Conservation (phyloP, 2,329 filamentous ascomycete species). For the Saccharata proteae region DNA sequence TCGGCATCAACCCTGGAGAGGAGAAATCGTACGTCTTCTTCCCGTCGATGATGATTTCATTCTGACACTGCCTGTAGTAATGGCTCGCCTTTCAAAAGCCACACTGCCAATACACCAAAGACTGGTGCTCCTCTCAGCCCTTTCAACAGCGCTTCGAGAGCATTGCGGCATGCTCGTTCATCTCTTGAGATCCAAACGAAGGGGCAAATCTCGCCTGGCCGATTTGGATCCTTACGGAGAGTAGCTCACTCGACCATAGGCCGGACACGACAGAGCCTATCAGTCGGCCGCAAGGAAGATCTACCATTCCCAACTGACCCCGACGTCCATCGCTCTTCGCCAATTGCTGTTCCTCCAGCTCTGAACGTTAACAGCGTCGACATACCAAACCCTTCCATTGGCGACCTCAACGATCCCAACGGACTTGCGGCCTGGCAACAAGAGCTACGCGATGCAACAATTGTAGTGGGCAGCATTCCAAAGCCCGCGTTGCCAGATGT, state of each 20-base stretch:
- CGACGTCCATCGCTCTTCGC: neutral
- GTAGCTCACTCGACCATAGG: too few relatives aligned
- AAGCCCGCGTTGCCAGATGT: too few relatives aligned
- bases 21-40: neutral
- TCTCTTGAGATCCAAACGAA: neutral
- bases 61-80: neutral
- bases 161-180: neutral
- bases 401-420: too few relatives aligned
- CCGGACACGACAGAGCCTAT: neutral
- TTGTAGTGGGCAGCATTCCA: too few relatives aligned
- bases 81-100: neutral
- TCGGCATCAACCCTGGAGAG: neutral
- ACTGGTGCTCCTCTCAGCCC: neutral
- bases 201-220: neutral
- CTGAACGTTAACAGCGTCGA: neutral
- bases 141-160: neutral
- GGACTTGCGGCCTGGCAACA: too few relatives aligned
- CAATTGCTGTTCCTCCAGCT: neutral
- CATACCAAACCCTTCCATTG: too few relatives aligned
- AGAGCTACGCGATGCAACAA: too few relatives aligned
- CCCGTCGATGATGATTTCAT: neutral
- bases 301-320: neutral
- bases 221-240: neutral
- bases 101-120: neutral
- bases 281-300: neutral